Conservation (phyloP, 176 grass and related monocot species). For the Hordeum marinum region DNA sequence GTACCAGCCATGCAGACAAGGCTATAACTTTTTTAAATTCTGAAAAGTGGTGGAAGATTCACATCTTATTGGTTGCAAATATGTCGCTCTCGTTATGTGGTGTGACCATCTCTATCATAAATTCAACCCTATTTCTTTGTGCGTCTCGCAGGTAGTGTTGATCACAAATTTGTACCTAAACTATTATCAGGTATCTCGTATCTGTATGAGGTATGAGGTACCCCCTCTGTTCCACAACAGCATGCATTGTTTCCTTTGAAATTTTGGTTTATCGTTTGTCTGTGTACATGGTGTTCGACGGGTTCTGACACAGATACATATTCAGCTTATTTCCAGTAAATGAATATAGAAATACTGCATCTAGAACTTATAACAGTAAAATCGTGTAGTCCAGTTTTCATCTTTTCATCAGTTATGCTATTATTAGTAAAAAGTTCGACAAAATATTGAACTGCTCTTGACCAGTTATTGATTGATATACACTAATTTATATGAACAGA, state of each 20-base stretch:
- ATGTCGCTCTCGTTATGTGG: background rate
- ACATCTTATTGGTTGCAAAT: conserved; percentile 5
- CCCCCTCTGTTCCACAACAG: background rate
- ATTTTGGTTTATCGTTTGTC: background rate
- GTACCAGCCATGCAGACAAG: background rate
- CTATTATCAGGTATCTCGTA: background rate
- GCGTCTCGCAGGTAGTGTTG: conserved; percentile 29
- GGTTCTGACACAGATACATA: background rate
- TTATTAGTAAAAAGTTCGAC: background rate
- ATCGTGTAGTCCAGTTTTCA: background rate
- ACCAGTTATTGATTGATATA: background rate
- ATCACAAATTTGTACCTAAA: background rate
- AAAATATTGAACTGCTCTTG: background rate
- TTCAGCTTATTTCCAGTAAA: background rate
- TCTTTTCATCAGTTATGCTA: background rate
- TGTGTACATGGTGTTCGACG: background rate
- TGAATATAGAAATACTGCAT: conserved; percentile 3
- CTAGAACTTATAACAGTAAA: background rate
- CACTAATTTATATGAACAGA: background rate
- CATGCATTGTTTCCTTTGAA: background rate
- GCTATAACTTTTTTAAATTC: background rate
- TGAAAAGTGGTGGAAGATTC: background rate
- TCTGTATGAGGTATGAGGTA: conserved; percentile 3
- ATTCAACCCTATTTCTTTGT: conserved; percentile 17
- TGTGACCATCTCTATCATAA: background rate